These are phyloP conservation scores for Brassica hybrid DNA, from an alignment of 441 rosid species.

Conservation along the genomic window DNA sequence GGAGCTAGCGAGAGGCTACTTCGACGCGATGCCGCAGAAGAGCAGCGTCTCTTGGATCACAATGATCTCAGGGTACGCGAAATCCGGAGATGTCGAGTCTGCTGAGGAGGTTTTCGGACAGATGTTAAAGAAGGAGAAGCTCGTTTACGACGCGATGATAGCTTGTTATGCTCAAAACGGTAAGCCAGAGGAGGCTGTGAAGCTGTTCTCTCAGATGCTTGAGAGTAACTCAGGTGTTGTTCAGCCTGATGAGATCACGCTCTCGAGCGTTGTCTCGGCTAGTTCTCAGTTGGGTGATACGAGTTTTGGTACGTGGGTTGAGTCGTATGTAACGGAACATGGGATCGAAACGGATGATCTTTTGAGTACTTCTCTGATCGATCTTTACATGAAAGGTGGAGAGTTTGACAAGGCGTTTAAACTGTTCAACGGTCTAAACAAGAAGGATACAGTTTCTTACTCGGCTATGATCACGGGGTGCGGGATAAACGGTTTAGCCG, in stretches of 20 bases:
- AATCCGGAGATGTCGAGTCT: slow-evolving; percentile 42
- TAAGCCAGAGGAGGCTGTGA: slow-evolving; percentile 49
- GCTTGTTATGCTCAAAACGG: slow-evolving; percentile 52
- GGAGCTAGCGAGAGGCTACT: slow-evolving; percentile 47
- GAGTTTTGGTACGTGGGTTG: slow-evolving; percentile 49
- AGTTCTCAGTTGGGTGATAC: slow-evolving; percentile 49
- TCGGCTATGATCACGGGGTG: slow-evolving; percentile 57
- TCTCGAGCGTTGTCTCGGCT: slow-evolving; percentile 51
- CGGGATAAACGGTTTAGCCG: slow-evolving; percentile 51
- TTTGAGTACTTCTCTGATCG: slow-evolving; percentile 46
- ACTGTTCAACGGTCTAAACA: slow-evolving; percentile 36
- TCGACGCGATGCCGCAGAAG: slow-evolving; percentile 54
- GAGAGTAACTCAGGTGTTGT: slow-evolving; percentile 39
- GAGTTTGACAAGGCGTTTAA: slow-evolving; percentile 42
- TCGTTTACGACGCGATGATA: slow-evolving; percentile 52
- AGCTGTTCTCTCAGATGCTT: slow-evolving; percentile 50
- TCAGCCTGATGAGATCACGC: slow-evolving; percentile 53
- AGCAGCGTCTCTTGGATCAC: slow-evolving; percentile 54
- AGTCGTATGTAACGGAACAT: slow-evolving; percentile 43
- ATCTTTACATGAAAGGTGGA: slow-evolving; percentile 60
- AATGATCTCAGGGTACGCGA: slow-evolving; percentile 56
- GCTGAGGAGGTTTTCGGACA: slow-evolving; percentile 50
- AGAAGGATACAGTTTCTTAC: slow-evolving; percentile 52
- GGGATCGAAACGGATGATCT: slow-evolving; percentile 47
- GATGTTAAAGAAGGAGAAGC: slow-evolving; percentile 48